phyloP scores from a whole-genome alignment of 208 protist species.

The Leishmania tarentolae region DNA sequence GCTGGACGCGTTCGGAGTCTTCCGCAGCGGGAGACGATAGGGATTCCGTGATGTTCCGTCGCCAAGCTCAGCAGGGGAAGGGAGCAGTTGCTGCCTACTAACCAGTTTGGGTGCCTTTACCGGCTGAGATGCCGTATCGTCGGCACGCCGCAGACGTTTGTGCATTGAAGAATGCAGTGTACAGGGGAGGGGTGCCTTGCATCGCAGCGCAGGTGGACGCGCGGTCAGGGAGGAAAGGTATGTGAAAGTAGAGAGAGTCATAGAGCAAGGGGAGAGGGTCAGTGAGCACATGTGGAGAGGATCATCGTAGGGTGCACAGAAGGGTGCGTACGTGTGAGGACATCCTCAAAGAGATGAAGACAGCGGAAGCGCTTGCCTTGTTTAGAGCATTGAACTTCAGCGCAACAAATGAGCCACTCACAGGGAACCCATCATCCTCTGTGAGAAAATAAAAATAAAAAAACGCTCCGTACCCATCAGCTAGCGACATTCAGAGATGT shows the following conservation, averaged over 20 bases:
- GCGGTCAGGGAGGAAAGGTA: not conserved
- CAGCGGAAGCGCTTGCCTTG: not conserved
- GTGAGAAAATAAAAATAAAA: not conserved
- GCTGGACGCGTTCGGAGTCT: slow-evolving; percentile 38
- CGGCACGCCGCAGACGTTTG: slow-evolving; percentile 35
- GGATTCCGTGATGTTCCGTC: slow-evolving; percentile 46
- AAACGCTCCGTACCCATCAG: not conserved
- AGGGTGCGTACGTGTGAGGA: not conserved
- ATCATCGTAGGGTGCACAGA: not conserved
- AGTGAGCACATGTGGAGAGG: not conserved
- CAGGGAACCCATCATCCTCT: not conserved
- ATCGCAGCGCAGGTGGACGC: not conserved
- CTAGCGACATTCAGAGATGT: no score
- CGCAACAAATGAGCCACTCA: not conserved
- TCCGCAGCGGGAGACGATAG: slow-evolving; percentile 53
- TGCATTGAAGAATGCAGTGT: slow-evolving; percentile 44
- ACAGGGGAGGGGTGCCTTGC: not conserved
- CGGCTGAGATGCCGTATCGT: slow-evolving; percentile 3
- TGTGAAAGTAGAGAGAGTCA: slow-evolving; percentile 3
- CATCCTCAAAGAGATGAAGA: not conserved
- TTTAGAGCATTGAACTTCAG: not conserved
- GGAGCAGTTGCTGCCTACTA: not conserved
- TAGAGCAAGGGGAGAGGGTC: not conserved
- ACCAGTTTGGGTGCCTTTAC: slow-evolving; percentile 2
- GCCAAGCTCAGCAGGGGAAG: slow-evolving; percentile 18